Evolutionary conservation across 2,329 filamentous ascomycete species (phyloP), one percentile per base, ranked within the genome.

Genomic region (Anthostomella pinea): DNA sequence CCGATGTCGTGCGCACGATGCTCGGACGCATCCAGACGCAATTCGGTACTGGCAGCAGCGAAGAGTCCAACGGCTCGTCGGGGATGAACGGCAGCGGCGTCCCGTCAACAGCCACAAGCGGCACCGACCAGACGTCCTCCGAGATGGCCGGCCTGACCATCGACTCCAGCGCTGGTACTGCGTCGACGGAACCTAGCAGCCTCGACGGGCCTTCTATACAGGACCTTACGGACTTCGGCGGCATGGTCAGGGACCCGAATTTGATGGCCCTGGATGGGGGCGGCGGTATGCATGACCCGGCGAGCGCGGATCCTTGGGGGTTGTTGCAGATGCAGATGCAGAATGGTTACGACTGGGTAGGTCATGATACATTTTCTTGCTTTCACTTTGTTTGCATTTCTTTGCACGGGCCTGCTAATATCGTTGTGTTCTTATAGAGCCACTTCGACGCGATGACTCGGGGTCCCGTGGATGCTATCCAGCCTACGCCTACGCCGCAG

Each of bases 1-100:
- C 63, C 8, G 63, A 66, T 22, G 65, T 71, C 6, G 51, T 76
- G 35, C 59, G 62, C 5, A 65, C 61, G 4, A 72, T 76, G 63
- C 53, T 75, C 21, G 54, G 56, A 3, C 70, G 65, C 45, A 55
- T 74, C 6, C 63, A 56, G 21, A 32, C 43, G 13, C 48, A 54
- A 6, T 30, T 53, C 10, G 50, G 47, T 2, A 38, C n/a, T n/a
- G n/a, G n/a, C n/a, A n/a, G 28, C 23, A 39, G 28, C 17, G 27
- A 30, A 16, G 37, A 43, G 20, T 33, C 39, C 23, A 14, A 21
- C 9, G 36, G 20, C 18, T 33, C 27, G 4, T n/a, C 23, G 9
- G 23, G n/a, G n/a, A n/a, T n/a, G n/a, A 16, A 16, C 7, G 10
- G 22, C 29, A 38, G 30, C 13, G 29, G 19, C 34, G 21, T 30